Percentiles rank a stretch among this genome's conserved stretches.
These are phyloP conservation scores for Pseudoperonospora humuli DNA, from an alignment of 352 stramenopile species.

Conservation along the genomic window DNA sequence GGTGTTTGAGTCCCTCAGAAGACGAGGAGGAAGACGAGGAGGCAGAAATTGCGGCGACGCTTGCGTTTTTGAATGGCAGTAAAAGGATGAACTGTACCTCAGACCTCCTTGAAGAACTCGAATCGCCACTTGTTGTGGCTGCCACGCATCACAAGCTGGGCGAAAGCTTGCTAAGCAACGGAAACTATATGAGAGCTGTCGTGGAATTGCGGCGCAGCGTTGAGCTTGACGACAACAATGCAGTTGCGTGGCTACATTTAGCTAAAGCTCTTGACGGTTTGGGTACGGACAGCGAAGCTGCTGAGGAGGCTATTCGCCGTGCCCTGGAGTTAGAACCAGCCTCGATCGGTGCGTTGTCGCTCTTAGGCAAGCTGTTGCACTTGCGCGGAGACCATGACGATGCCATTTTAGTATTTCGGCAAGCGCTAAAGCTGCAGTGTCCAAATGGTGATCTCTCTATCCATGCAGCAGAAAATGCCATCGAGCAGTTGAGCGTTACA, in stretches of 20 bases:
- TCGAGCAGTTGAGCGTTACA: slow-evolving; percentile 16
- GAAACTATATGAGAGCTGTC: slow-evolving; percentile 31
- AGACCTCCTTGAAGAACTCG: slow-evolving; percentile 18
- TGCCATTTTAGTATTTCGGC: slow-evolving; percentile 55
- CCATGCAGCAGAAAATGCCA: slow-evolving; percentile 1
- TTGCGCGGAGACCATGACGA: slow-evolving; percentile 58
- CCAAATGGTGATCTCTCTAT: slow-evolving; percentile 11
- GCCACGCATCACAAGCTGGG: slow-evolving; percentile 46
- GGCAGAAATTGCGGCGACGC: slow-evolving; percentile 19
- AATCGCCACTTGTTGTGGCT: slow-evolving; percentile 38
- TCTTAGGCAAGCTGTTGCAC: slow-evolving; percentile 58
- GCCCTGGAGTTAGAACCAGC: slow-evolving; percentile 36
- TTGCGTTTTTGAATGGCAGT: slow-evolving; percentile 18
- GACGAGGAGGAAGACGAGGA: slow-evolving; percentile 21
- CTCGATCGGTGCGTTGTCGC: slow-evolving; percentile 46
- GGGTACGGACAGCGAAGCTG: slow-evolving; percentile 24
- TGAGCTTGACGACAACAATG: slow-evolving; percentile 28
- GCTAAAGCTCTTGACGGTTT: slow-evolving; percentile 53
- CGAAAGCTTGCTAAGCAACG: slow-evolving; percentile 35
- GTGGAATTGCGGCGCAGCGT: slow-evolving; percentile 38
- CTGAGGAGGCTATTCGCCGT: slow-evolving; percentile 44
- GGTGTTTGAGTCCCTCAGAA: slow-evolving; percentile 17
- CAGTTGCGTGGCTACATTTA: slow-evolving; percentile 43
- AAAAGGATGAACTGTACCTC: slow-evolving; percentile 15
- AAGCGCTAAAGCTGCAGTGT: slow-evolving; percentile 49